Percentiles rank a stretch among this genome's conserved stretches.
Evolutionary conservation across 306 rosid genomes (phyloP).

Genomic region (Albizia julibrissin): DNA sequence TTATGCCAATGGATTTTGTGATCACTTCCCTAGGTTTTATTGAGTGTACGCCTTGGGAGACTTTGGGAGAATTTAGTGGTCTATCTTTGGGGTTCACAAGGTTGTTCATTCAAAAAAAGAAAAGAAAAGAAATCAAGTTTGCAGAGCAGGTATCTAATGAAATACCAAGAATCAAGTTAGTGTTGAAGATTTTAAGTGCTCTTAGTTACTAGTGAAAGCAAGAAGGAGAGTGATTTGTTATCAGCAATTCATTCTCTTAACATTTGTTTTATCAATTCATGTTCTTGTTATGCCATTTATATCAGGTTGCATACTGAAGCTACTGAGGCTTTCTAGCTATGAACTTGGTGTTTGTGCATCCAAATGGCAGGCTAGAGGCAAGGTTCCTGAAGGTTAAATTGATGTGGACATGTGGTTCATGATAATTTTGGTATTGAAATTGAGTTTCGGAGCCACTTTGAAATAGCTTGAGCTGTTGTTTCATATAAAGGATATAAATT

Average conservation of each 20-base stretch:
- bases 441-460: slow-evolving; percentile 93
- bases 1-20: too few relatives aligned
- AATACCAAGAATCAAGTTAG: too few relatives aligned
- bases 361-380: slow-evolving; percentile 88
- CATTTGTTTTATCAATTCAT: slow-evolving; percentile 54
- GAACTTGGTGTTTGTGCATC: slow-evolving; percentile 87
- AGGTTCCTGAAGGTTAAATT: slow-evolving; percentile 82
- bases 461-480: slow-evolving; percentile 92
- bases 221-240: slow-evolving; percentile 58
- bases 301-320: slow-evolving; percentile 75
- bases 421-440: slow-evolving; percentile 64
- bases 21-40: too few relatives aligned
- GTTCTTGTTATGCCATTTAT: slow-evolving; percentile 81
- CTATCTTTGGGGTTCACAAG: too few relatives aligned
- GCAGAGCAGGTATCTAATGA: too few relatives aligned
- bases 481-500: slow-evolving; percentile 72
- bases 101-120: too few relatives aligned
- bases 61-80: too few relatives aligned
- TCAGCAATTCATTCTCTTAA: slow-evolving; percentile 74
- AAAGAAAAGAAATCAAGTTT: too few relatives aligned
- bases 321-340: slow-evolving; percentile 74
- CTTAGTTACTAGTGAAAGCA: too few relatives aligned
- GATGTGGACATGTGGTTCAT: background rate
- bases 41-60: too few relatives aligned
- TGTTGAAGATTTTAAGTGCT: too few relatives aligned